Percentiles rank a stretch among this genome's conserved stretches.
These are phyloP conservation scores for Eucalyptus sp. DNA, from an alignment of 345 rosid species.

Conservation along the genomic window DNA sequence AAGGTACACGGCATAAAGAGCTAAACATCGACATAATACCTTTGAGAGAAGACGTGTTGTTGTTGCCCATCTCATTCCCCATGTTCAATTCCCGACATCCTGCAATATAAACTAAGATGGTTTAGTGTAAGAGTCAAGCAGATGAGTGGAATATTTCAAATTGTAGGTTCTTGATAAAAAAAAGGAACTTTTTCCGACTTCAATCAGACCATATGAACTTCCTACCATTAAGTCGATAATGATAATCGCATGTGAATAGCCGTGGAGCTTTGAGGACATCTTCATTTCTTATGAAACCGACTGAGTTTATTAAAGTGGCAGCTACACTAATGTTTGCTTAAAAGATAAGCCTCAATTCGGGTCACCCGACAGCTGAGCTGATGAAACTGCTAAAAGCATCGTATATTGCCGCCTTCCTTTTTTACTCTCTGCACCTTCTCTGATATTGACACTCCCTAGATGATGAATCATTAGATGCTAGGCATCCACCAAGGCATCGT, in stretches of 20 bases:
- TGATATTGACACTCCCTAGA: background rate
- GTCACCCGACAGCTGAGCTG: background rate
- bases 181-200: background rate
- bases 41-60: constrained; percentile 31
- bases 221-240: background rate
- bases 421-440: background rate
- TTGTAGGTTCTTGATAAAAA: background rate
- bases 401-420: background rate
- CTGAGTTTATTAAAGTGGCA: background rate
- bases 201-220: background rate
- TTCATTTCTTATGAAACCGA: background rate
- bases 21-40: constrained; percentile 3
- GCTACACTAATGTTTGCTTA: background rate
- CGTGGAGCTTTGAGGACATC: background rate
- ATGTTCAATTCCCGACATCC: constrained; percentile 23
- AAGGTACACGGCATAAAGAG: background rate
- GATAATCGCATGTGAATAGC: background rate
- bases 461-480: background rate
- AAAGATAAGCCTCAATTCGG: background rate
- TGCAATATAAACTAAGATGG: constrained; percentile 23
- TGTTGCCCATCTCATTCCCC: constrained; percentile 65
- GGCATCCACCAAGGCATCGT: background rate
- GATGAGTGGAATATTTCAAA: background rate
- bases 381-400: background rate
- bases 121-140: background rate